These are phyloP conservation scores for Ustulina deusta DNA, from an alignment of 2,329 filamentous ascomycete species.

Conservation along the genomic window DNA sequence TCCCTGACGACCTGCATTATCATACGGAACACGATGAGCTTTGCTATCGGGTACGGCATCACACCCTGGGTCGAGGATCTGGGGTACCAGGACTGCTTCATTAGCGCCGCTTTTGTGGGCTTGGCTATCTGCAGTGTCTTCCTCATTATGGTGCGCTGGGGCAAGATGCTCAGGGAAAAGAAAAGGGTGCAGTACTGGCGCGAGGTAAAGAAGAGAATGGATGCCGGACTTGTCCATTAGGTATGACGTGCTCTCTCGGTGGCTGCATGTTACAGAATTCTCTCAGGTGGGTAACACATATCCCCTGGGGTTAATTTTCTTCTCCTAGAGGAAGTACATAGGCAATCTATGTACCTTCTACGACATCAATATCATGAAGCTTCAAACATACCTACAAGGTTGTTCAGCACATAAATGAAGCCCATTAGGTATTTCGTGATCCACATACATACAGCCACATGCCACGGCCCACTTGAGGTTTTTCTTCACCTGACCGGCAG, in stretches of 20 bases:
- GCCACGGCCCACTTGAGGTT: too few relatives aligned
- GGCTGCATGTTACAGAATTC: not conserved
- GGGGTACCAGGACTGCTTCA: conserved; percentile 60
- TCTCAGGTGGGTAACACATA: not conserved
- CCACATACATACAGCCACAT: too few relatives aligned
- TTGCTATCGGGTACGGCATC: conserved; percentile 57
- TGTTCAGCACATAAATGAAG: too few relatives aligned
- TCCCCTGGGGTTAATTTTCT: conserved; percentile 1
- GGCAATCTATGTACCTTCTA: too few relatives aligned
- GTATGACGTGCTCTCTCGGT: conserved; percentile 9
- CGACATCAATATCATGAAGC: too few relatives aligned
- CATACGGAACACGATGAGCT: conserved; percentile 56
- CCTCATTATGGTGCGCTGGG: conserved; percentile 50
- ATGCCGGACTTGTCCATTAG: conserved; percentile 49
- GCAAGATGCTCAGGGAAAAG: conserved; percentile 47
- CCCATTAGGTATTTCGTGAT: too few relatives aligned
- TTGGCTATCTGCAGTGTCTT: conserved; percentile 49
- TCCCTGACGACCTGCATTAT: conserved; percentile 56
- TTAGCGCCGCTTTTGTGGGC: conserved; percentile 52
- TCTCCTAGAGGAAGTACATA: not conserved
- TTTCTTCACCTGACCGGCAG: too few relatives aligned
- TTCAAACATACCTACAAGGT: too few relatives aligned
- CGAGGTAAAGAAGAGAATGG: conserved; percentile 48
- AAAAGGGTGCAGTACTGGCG: conserved; percentile 49
- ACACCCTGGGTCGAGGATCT: conserved; percentile 59